Conservation (phyloP, 1,284 basidiomycete genomes). For the Cryptococcus sp. region DNA sequence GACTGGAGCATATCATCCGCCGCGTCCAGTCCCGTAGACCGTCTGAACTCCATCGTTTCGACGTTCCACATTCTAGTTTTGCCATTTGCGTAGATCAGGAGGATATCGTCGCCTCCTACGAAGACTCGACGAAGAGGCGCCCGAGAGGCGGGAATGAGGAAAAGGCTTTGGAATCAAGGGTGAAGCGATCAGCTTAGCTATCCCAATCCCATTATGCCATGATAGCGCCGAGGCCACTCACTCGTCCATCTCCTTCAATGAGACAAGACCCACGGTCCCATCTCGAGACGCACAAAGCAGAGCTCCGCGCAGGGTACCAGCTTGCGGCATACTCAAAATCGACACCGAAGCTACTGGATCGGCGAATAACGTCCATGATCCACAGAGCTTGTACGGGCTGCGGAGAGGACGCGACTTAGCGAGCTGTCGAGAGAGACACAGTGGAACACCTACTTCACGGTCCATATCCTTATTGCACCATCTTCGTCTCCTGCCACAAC, state of each 20-base stretch:
- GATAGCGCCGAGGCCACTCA: constrained; percentile 52
- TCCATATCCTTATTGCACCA: constrained; percentile 47
- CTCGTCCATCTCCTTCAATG: constrained; percentile 75
- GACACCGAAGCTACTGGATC: constrained; percentile 52
- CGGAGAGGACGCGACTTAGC: background rate
- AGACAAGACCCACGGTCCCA: constrained; percentile 78
- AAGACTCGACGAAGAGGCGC: constrained; percentile 68
- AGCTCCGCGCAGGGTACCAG: constrained; percentile 67
- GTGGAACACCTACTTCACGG: constrained; percentile 27
- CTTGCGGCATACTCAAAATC: constrained; percentile 34
- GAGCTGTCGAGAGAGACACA: background rate
- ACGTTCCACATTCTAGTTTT: constrained; percentile 86
- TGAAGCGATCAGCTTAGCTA: constrained; percentile 17
- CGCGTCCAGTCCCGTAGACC: constrained; percentile 75
- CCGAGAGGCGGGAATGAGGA: constrained; percentile 74
- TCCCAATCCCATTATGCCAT: background rate
- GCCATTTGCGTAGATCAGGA: constrained; percentile 75
- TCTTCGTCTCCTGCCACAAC: constrained; percentile 51
- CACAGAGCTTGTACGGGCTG: constrained; percentile 34
- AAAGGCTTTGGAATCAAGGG: constrained; percentile 58
- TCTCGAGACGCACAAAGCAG: constrained; percentile 73
- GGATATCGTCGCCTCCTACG: constrained; percentile 68
- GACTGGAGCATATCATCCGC: constrained; percentile 71
- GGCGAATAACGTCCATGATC: constrained; percentile 51
- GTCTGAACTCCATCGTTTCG: constrained; percentile 78